Evolutionary conservation across 148 eudicot genomes (phyloP).

Genomic region (Spergularia marina): DNA sequence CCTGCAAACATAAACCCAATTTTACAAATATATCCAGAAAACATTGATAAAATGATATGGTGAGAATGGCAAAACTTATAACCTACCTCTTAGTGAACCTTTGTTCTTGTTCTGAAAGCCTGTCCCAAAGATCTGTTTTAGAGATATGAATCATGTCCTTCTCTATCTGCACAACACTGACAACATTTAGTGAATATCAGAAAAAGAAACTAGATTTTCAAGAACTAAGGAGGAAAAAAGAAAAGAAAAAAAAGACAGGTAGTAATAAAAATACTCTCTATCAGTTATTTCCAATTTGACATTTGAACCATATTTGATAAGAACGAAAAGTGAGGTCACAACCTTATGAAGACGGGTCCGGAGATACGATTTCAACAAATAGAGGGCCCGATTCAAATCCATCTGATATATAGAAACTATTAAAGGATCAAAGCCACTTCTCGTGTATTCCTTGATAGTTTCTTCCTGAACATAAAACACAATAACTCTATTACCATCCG

Average conservation of each 20-base stretch:
- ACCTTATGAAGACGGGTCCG: conserved; percentile 92
- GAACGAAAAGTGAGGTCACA: background rate
- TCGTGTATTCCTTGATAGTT: conserved; percentile 55
- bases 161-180: conserved; percentile 61
- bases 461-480: conserved; percentile 55
- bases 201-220: background rate
- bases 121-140: conserved; percentile 69
- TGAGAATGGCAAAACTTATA: background rate
- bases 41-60: background rate
- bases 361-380: conserved; percentile 74
- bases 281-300: background rate
- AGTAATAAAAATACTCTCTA: background rate
- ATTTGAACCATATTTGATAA: background rate
- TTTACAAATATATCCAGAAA: conserved; percentile 10
- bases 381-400: conserved; percentile 81
- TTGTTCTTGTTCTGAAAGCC: conserved; percentile 77
- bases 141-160: conserved; percentile 66
- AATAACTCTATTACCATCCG: background rate
- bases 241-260: background rate
- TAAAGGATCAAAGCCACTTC: conserved; percentile 67
- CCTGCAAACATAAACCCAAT: conserved; percentile 36
- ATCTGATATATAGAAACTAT: conserved; percentile 83
- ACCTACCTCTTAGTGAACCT: conserved; percentile 61
- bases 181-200: conserved; percentile 21
- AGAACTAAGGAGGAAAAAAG: too few relatives aligned